phyloP scores from a whole-genome alignment of 345 rosid species.

The Noccaea bulbosa region DNA sequence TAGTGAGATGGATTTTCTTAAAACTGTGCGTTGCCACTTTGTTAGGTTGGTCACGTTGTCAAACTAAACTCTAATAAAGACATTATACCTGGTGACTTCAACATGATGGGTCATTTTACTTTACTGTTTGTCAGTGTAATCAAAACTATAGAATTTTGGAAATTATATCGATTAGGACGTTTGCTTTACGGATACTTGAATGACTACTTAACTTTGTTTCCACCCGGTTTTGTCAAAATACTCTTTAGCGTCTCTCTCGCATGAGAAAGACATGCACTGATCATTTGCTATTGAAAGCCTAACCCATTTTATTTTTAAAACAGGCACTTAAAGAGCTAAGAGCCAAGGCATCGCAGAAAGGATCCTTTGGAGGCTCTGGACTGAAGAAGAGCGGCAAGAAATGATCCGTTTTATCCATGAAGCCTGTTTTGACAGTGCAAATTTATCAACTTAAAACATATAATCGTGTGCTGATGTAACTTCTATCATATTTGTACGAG shows the following conservation, averaged over 20 bases:
- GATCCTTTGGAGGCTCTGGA: conserved; percentile 82
- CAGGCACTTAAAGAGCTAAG: conserved; percentile 88
- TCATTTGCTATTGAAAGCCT: not conserved
- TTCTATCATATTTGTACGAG: conserved; percentile 26
- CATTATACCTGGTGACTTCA: not conserved
- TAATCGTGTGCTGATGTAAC: conserved; percentile 36
- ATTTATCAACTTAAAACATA: conserved; percentile 31
- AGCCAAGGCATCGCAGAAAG: conserved; percentile 85
- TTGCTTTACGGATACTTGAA: not conserved
- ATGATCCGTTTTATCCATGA: conserved; percentile 31
- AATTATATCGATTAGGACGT: not conserved
- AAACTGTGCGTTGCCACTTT: conserved; percentile 4
- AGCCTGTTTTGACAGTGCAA: conserved; percentile 16
- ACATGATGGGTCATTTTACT: not conserved
- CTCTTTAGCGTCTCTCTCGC: not conserved
- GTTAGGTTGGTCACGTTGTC: not conserved
- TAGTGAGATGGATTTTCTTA: not conserved
- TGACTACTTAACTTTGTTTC: not conserved
- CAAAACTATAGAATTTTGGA: no score
- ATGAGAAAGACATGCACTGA: not conserved
- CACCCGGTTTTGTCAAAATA: not conserved
- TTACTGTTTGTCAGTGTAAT: not conserved
- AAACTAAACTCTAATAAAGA: not conserved
- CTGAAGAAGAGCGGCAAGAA: conserved; percentile 97
- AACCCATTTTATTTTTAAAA: not conserved